These are phyloP conservation scores for Apophysomyces variabilis DNA, from an alignment of 371 early-diverging fungal genomes.

Conservation along the genomic window DNA sequence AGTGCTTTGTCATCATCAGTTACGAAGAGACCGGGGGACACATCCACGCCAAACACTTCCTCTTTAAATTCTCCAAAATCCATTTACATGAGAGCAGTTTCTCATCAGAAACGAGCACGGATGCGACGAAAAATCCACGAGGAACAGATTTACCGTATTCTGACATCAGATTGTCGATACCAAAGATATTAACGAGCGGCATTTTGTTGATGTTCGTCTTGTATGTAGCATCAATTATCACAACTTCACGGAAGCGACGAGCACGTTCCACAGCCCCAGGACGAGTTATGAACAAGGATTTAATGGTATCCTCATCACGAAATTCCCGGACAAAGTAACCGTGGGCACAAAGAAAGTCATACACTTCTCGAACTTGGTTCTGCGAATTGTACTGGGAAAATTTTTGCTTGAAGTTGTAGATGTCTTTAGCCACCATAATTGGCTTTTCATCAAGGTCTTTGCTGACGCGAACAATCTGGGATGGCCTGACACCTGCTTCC, in stretches of 20 bases:
- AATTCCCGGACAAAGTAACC: neutral
- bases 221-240: conserved; percentile 50
- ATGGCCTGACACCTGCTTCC: too few species aligned
- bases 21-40: neutral
- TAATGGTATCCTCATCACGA: neutral
- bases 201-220: conserved; percentile 52
- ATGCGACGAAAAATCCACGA: neutral
- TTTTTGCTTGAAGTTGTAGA: conserved; percentile 1
- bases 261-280: neutral
- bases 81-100: neutral
- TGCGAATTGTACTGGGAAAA: too few species aligned
- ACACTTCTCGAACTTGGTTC: neutral
- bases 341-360: neutral
- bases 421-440: conserved; percentile 5
- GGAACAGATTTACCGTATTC: neutral
- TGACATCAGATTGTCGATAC: conserved; percentile 39
- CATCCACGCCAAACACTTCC: neutral
- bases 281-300: too few species aligned
- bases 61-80: conserved; percentile 4
- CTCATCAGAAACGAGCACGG: neutral
- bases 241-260: neutral
- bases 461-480: neutral
- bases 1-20: conserved; percentile 13
- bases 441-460: neutral
- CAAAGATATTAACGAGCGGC: conserved; percentile 56